Percentiles rank a stretch among this genome's conserved stretches.
Conservation (phyloP, 345 rosid genomes). For the Moricandia moricandioides region DNA sequence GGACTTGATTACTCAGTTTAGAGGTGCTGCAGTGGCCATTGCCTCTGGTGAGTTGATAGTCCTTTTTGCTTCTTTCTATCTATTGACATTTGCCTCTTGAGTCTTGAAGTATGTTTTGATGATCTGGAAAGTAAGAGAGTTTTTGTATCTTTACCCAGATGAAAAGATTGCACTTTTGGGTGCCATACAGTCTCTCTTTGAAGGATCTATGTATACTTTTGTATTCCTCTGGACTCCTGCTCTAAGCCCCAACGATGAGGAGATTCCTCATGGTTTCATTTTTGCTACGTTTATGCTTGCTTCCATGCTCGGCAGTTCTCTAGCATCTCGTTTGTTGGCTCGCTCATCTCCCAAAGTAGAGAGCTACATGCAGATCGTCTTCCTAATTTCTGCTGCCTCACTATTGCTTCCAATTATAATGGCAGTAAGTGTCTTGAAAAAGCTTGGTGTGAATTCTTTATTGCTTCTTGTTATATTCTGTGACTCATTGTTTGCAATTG, state of each 20-base stretch:
- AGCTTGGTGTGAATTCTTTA: not conserved
- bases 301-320: slow-evolving; percentile 96
- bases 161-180: slow-evolving; percentile 95
- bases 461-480: not conserved
- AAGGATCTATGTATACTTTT: slow-evolving; percentile 99
- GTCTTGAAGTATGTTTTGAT: slow-evolving; percentile 13
- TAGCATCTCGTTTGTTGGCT: slow-evolving; percentile 93
- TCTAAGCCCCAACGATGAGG: slow-evolving; percentile 85
- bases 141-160: slow-evolving; percentile 45
- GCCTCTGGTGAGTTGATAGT: slow-evolving; percentile 65
- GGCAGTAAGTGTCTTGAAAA: slow-evolving; percentile 45
- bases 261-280: slow-evolving; percentile 96
- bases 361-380: slow-evolving; percentile 96
- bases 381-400: slow-evolving; percentile 62
- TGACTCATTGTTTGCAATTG: slow-evolving; percentile 15
- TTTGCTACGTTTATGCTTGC: slow-evolving; percentile 98
- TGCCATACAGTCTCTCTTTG: slow-evolving; percentile 96
- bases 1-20: slow-evolving; percentile 88
- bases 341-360: slow-evolving; percentile 74
- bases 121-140: not conserved
- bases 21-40: slow-evolving; percentile 91
- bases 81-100: not conserved
- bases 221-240: slow-evolving; percentile 99
- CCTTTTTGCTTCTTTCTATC: not conserved
- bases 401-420: slow-evolving; percentile 82